Evolutionary conservation across 208 protist genomes (phyloP).

Genomic region (Wallacemonas rigidus): DNA sequence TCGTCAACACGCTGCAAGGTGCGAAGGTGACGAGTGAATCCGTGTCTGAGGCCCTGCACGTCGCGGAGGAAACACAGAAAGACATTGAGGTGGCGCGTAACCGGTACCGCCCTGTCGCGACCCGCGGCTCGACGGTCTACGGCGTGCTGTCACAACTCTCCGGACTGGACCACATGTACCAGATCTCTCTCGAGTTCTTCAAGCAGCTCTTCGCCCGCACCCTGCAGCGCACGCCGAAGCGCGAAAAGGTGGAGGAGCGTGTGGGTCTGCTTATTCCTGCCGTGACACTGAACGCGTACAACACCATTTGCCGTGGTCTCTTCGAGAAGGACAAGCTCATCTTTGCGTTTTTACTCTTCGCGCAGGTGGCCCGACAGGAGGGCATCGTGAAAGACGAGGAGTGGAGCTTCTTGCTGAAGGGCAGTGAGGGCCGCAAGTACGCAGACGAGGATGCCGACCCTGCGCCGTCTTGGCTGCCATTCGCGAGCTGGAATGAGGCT

Average conservation of each 20-base stretch:
- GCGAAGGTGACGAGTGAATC: slow-evolving; percentile 92
- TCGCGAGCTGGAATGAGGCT: slow-evolving; percentile 92
- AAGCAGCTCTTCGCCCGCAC: slow-evolving; percentile 91
- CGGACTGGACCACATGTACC: slow-evolving; percentile 94
- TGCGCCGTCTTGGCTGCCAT: slow-evolving; percentile 87
- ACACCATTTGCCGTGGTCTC: slow-evolving; percentile 94
- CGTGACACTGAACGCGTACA: slow-evolving; percentile 89
- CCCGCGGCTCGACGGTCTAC: slow-evolving; percentile 94
- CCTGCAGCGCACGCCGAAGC: slow-evolving; percentile 88
- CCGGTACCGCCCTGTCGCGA: slow-evolving; percentile 92
- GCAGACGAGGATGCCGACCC: slow-evolving; percentile 79
- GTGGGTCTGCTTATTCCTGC: slow-evolving; percentile 84
- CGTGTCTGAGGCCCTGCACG: slow-evolving; percentile 87
- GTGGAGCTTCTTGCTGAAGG: slow-evolving; percentile 91
- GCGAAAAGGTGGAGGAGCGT: slow-evolving; percentile 68
- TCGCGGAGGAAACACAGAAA: slow-evolving; percentile 94
- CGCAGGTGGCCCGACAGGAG: slow-evolving; percentile 83
- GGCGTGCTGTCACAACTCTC: slow-evolving; percentile 93
- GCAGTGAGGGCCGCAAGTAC: slow-evolving; percentile 74
- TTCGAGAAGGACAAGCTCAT: slow-evolving; percentile 96
- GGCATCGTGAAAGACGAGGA: slow-evolving; percentile 70
- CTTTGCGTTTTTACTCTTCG: slow-evolving; percentile 94
- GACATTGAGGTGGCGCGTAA: slow-evolving; percentile 94
- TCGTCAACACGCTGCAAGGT: slow-evolving; percentile 94
- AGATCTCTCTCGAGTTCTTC: slow-evolving; percentile 94